Evolutionary conservation across 495 filamentous ascomycete species (phyloP).

Genomic region (Hypoxylon crocopeplum): DNA sequence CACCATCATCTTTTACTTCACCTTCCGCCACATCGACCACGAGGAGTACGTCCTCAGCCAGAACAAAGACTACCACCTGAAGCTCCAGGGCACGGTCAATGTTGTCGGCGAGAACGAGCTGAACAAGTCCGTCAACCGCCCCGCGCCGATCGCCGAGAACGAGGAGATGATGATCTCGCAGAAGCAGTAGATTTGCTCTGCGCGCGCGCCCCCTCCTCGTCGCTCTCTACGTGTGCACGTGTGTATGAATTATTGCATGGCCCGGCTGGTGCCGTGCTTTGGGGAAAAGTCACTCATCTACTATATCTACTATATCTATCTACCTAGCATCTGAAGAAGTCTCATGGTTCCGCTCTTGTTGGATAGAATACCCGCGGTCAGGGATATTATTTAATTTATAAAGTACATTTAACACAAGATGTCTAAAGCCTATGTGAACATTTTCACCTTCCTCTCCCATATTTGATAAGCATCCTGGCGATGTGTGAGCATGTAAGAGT

Average conservation of each 20-base stretch:
- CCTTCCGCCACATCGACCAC: conserved; percentile 57
- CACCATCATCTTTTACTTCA: conserved; percentile 56
- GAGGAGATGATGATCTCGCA: conserved; percentile 54
- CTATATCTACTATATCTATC: background rate
- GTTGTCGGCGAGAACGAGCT: conserved; percentile 49
- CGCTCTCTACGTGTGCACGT: too few relatives aligned
- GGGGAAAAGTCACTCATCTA: too few relatives aligned
- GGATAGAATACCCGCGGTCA: background rate
- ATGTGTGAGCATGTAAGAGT: too few relatives aligned
- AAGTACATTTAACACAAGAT: too few relatives aligned
- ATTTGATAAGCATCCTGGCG: too few relatives aligned
- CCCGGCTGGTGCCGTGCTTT: conserved; percentile 10
- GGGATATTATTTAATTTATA: conserved; percentile 9
- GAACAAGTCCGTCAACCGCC: conserved; percentile 48
- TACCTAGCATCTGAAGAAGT: background rate
- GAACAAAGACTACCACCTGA: conserved; percentile 47
- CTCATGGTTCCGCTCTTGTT: background rate
- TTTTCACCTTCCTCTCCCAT: too few relatives aligned
- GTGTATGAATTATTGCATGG: conserved; percentile 3
- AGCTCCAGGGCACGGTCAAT: conserved; percentile 41
- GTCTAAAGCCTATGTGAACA: too few relatives aligned
- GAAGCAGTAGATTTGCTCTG: conserved; percentile 44
- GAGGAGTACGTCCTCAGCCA: conserved; percentile 52
- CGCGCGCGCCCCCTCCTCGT: background rate
- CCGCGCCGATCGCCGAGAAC: conserved; percentile 49